Conservation (phyloP, 192 early-diverging fungal genomes). For the Phlyctochytrium bullatum region DNA sequence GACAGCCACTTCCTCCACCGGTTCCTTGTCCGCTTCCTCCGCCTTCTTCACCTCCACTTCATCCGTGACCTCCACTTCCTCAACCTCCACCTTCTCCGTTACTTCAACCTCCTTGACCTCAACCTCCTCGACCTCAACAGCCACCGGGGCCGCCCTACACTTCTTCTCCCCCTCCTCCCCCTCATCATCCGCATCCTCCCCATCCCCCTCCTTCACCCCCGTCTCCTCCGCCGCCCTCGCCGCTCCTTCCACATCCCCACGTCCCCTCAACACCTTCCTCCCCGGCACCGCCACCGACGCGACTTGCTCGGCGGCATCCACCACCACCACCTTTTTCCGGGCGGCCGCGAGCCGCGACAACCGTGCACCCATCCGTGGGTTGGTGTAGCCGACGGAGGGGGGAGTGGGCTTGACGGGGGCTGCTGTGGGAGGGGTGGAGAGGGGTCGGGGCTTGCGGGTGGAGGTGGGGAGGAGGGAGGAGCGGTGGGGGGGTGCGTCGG, state of each 20-base stretch:
- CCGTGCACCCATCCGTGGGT: too few relatives aligned
- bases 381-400: too few relatives aligned
- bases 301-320: too few relatives aligned
- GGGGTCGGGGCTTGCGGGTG: background rate
- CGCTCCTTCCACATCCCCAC: background rate
- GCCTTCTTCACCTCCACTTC: background rate
- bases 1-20: background rate
- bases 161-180: background rate
- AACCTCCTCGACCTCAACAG: background rate
- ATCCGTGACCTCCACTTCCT: background rate
- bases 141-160: background rate
- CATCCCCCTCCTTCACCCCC: background rate
- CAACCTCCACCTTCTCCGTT: background rate
- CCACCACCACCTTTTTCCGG: too few relatives aligned
- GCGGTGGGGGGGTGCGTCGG: background rate
- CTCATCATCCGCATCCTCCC: slow-evolving; percentile 5
- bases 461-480: background rate
- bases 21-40: background rate
- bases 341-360: background rate
- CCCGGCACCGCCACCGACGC: background rate
- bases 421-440: too few relatives aligned
- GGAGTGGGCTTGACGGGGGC: too few relatives aligned
- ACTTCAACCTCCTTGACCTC: background rate
- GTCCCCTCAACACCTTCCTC: background rate
- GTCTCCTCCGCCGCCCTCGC: background rate